Evolutionary conservation across 176 grass and related monocot species (phyloP), one percentile per base, ranked within the genome.

Genomic region (Aegilops umbellulata): DNA sequence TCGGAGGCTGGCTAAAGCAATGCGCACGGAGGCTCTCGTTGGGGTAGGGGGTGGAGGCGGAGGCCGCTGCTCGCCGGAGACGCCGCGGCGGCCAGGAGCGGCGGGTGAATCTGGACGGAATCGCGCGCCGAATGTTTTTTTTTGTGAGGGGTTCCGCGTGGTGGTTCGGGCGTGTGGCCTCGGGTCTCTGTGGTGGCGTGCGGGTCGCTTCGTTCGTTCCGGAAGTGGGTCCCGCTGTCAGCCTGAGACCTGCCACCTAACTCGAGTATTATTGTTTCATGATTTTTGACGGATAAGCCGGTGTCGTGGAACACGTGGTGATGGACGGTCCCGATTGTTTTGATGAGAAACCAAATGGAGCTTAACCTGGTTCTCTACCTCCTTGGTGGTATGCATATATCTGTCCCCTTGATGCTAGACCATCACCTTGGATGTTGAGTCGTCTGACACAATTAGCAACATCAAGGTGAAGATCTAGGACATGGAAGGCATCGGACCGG

Each of bases 241-340:
- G 81, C 29, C 6, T 47, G 34, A 39, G 4, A 0, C 30, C 4
- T 3, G 20, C 31, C n/a, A 76, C 31, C 46, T 6, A 79, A 57
- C 44, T 69, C 55, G 55, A 58, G 19, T 22, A 22, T 55, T 55
- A 3, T 55, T 55, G 6, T 55, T 55, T 55, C 47, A 2, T 51
- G 47, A 53, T 35, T 0, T 55, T 16, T 35, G 27, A 23, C 0
- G 22, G 1, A 53, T 69, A 0, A 0, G 31, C 13, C 36, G 4
- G 23, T 53, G 14, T 65, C 69, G 41, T 87, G 69, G 39, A 87
- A 81, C 85, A 81, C 85, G 69, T 76, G 85, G 74, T 3, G 9
- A 11, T 39, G 51, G 17, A 3, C 65, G 44, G 3, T 4, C 3
- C 11, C 0, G 14, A 19, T 38, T 67, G 1, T 20, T 22, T 38